Percentiles rank a stretch among this genome's conserved stretches.
Evolutionary conservation across 1,284 basidiomycete species (phyloP).

Genomic region (Cryptococcus sp.): DNA sequence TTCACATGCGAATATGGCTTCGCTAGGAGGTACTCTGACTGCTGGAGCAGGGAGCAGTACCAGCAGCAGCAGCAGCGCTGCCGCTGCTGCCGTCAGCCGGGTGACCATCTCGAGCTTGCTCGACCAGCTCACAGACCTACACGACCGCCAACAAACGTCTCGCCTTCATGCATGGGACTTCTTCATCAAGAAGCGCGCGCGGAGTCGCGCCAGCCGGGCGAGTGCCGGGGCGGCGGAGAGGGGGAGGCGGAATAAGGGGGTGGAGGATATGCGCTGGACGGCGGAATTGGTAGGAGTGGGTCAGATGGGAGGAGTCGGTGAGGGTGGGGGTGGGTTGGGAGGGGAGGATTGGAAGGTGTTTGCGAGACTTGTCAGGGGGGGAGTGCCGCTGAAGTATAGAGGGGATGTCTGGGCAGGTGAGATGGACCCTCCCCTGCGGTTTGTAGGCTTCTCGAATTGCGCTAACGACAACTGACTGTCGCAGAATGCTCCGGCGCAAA

Average conservation of each 20-base stretch:
- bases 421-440: conserved; percentile 1
- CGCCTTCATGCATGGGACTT: conserved; percentile 82
- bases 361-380: conserved; percentile 69
- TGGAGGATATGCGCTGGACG: conserved; percentile 63
- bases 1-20: background rate
- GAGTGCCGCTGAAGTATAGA: conserved; percentile 84
- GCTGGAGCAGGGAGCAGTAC: too few species aligned
- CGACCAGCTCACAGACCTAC: conserved; percentile 75
- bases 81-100: conserved; percentile 41
- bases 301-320: conserved; percentile 77
- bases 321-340: too few species aligned
- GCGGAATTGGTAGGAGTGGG: conserved; percentile 80
- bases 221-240: conserved; percentile 21
- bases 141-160: conserved; percentile 73
- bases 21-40: too few species aligned
- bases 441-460: conserved; percentile 41
- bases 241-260: conserved; percentile 49
- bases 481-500: conserved; percentile 85
- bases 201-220: conserved; percentile 12
- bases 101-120: conserved; percentile 74
- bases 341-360: conserved; percentile 76
- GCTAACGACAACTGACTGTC: too few species aligned
- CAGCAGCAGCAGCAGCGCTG: background rate
- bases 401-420: conserved; percentile 60
- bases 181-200: conserved; percentile 62